Base-by-base conservation (phyloP, 2,329 filamentous ascomycete species). In the Fusarium lyarnte region DNA sequence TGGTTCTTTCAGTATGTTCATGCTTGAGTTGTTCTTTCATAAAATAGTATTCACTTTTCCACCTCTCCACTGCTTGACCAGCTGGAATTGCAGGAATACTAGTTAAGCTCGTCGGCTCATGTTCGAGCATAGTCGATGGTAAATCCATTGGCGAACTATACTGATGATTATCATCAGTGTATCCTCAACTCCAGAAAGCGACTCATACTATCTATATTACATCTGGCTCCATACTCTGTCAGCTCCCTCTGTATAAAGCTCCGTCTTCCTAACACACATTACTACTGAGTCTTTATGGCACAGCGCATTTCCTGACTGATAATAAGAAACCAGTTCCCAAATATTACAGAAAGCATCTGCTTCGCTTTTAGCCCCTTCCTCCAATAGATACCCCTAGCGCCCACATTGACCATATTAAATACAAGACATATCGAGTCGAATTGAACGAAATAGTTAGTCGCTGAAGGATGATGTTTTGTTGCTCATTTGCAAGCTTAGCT, bases 271-370 rank as follows among this genome's bases (percentile, higher is more conserved):
- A 72, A 57, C 52, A 41, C 61, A 58, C 23, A 47, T 51, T 51
- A 47, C 59, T 57, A n/a, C 31, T 35, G 25, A 63, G 23, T 51
- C 33, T 38, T 36, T 23, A 57, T 42, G 25, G n/a, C 43, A 58
- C 36, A 29, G 38, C 29, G 23, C 46, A 42, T 58, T 23, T 64
- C 59, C 58, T 58, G 59, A 60, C 58, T 70, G 58, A 70, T 69
- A 67, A 63, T 70, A 74, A 74, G 69, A 75, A 79, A 66, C 75
- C 78, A 79, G 63, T 79, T 72, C 76, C 67, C 42, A 77, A 76
- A 70, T 74, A 76, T 78, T 76, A 78, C 74, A 78, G 66, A 68
- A 78, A 75, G 65, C 73, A 71, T 67, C 59, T 70, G 70, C 55
- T 63, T 73, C 68, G 60, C 72, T 55, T 72, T 66, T 54, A 60